A percentile compares a stretch with the other conserved stretches of the same genome.
phyloP scores from a whole-genome alignment of 768 basidiomycete genomes.

The Pilatotrama ljubarskyi region DNA sequence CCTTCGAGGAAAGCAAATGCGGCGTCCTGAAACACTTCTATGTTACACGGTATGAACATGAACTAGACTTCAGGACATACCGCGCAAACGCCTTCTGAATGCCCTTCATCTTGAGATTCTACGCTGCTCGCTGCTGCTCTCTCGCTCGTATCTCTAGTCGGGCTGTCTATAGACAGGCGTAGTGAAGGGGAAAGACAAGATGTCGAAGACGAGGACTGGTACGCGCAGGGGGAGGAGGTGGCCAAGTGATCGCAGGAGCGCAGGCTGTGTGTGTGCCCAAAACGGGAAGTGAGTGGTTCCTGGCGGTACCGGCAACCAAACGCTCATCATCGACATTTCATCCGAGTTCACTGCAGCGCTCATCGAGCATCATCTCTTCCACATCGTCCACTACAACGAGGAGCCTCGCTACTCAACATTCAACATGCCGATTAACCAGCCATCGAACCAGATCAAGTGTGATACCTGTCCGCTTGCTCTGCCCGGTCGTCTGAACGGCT shows the following conservation, averaged over 20 bases:
- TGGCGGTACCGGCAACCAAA: conserved; percentile 7
- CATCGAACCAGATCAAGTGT: conserved; percentile 89
- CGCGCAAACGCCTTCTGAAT: conserved; percentile 32
- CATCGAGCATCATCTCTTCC: neutral
- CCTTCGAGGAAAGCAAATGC: conserved; percentile 82
- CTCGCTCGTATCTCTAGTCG: neutral
- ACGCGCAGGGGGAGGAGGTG: neutral
- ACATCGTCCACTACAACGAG: neutral
- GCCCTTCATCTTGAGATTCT: conserved; percentile 27
- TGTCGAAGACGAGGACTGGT: neutral
- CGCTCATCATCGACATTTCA: neutral
- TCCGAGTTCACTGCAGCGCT: neutral
- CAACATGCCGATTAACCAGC: conserved; percentile 67
- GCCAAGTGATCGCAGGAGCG: conserved; percentile 16
- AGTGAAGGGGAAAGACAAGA: neutral
- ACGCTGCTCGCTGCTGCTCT: neutral
- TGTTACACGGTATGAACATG: neutral
- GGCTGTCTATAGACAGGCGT: neutral
- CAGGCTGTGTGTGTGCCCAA: conserved; percentile 8
- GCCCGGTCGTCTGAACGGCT: conserved; percentile 13
- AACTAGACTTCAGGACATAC: conserved; percentile 14
- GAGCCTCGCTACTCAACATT: neutral
- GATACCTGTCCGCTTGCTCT: conserved; percentile 4
- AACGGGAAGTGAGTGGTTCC: conserved; percentile 11
- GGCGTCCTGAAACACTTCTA: conserved; percentile 63